These are phyloP conservation scores for Geotrichum aggregatum DNA, from an alignment of 1,139 yeast genomes.

Conservation along the genomic window DNA sequence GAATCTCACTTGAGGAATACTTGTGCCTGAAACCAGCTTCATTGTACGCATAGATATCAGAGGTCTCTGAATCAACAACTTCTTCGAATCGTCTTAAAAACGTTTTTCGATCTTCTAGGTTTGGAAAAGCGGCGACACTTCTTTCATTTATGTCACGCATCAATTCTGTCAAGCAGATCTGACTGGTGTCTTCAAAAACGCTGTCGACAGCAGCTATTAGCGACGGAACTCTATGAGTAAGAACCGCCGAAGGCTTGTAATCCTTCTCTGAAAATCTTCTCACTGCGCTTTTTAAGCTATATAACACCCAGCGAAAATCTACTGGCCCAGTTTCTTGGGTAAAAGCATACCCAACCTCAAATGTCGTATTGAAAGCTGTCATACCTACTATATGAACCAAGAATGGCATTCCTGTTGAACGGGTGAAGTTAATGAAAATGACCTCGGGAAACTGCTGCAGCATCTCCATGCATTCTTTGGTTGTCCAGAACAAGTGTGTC, in stretches of 20 bases:
- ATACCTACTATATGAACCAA: conserved; percentile 22
- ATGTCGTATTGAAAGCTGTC: conserved; percentile 20
- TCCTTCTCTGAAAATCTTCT: conserved; percentile 16
- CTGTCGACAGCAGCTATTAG: conserved; percentile 19
- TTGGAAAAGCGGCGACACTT: conserved; percentile 2
- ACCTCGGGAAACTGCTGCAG: conserved; percentile 21
- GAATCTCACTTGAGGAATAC: conserved; percentile 13
- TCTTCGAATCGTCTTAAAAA: conserved; percentile 18
- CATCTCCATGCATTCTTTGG: conserved; percentile 21
- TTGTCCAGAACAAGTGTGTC: conserved; percentile 21
- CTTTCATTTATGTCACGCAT: conserved; percentile 20
- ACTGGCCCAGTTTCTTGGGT: conserved; percentile 10
- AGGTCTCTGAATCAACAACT: conserved; percentile 22
- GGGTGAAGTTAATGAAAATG: conserved; percentile 17
- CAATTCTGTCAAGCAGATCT: conserved; percentile 20
- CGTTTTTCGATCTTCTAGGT: conserved; percentile 6
- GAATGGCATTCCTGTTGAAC: conserved; percentile 6
- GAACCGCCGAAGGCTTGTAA: conserved; percentile 20
- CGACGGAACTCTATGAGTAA: conserved; percentile 17
- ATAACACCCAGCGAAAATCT: conserved; percentile 20
- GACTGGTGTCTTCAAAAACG: conserved; percentile 19
- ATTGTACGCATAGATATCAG: conserved; percentile 21
- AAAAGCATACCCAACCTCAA: conserved; percentile 22
- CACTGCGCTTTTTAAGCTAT: conserved; percentile 17
- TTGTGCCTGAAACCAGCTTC: conserved; percentile 17